Evolutionary conservation across 164 flowering plant genomes (phyloP).

Genomic region (Litsea cubeba): DNA sequence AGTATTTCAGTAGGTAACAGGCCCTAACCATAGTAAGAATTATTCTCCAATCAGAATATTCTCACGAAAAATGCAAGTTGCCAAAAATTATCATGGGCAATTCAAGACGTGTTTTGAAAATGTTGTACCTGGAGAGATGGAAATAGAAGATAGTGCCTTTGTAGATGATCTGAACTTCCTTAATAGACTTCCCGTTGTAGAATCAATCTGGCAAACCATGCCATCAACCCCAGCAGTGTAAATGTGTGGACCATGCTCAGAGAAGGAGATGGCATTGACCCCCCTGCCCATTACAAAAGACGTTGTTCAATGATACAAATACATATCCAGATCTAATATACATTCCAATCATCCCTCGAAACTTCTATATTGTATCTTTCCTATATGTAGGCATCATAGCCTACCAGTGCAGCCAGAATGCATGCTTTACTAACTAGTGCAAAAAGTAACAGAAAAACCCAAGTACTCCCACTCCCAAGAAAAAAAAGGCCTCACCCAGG

Average conservation of each 20-base stretch:
- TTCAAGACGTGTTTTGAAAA: neutral
- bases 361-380: no score
- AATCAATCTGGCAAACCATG: conserved; percentile 71
- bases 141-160: conserved; percentile 63
- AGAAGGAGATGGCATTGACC: conserved; percentile 60
- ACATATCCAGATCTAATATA: no score
- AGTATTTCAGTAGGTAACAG: no score
- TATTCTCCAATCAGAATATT: no score
- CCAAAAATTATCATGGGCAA: neutral
- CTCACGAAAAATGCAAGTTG: neutral
- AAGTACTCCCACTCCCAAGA: neutral
- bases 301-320: neutral
- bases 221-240: conserved; percentile 92
- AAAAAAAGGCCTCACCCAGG: conserved; percentile 70
- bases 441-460: neutral
- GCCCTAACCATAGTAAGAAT: no score
- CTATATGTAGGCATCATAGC: no score
- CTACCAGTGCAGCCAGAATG: no score
- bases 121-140: conserved; percentile 65
- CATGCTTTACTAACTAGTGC: neutral
- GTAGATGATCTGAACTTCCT: conserved; percentile 73
- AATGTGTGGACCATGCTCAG: conserved; percentile 46
- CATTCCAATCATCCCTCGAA: no score
- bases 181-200: conserved; percentile 48
- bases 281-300: conserved; percentile 52